Evolutionary conservation across 176 grass and related monocot species (phyloP), one percentile per base, ranked within the genome.

Genomic region (Panicum miliaceum): DNA sequence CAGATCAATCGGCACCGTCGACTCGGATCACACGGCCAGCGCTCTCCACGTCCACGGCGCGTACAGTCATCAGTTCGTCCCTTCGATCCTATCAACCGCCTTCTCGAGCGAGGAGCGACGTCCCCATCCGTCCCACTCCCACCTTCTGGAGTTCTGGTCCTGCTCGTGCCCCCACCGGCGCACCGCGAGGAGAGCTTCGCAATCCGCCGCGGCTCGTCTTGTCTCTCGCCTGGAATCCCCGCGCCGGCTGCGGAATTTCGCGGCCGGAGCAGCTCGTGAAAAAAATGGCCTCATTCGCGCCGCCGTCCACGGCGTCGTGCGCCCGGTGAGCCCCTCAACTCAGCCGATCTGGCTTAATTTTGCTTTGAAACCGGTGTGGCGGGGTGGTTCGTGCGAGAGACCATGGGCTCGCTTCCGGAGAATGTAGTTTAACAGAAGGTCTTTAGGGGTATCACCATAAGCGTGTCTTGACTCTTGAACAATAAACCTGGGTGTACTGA

Each of bases 231-330:
- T 46, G 26, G 26, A 73, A 82, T 19, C 27, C 26, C 54, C 1
- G 2, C 57, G 81, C 14, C 27, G 5, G 40, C 25, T 11, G 41
- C 20, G 2, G 56, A 13, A 36, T 62, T 67, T 48, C 37, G 35
- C 8, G 38, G 41, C 10, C 63, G 52, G 2, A 57, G 20, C 32
- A 22, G 42, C 56, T 70, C 42, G 67, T 16, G 4, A 32, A 72
- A 46, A 48, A 47, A 15, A 84, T 88, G 86, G 86, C 81, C 70
- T 36, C 66, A 7, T 38, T 84, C 37, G 67, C 75, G 57, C 45
- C 20, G 47, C 75, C 86, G 12, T 64, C 70, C 20, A 66, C 86
- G 22, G 53, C 65, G 47, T 64, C 81, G n/a, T 64, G 75, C 75
- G 14, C 38, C 62, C 75, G 81, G 86, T 84, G 58, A 88, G 85